A percentile compares a stretch with the other conserved stretches of the same genome.
Conservation (phyloP, 1,139 yeast species). For the Kluyveromyces sp. region DNA sequence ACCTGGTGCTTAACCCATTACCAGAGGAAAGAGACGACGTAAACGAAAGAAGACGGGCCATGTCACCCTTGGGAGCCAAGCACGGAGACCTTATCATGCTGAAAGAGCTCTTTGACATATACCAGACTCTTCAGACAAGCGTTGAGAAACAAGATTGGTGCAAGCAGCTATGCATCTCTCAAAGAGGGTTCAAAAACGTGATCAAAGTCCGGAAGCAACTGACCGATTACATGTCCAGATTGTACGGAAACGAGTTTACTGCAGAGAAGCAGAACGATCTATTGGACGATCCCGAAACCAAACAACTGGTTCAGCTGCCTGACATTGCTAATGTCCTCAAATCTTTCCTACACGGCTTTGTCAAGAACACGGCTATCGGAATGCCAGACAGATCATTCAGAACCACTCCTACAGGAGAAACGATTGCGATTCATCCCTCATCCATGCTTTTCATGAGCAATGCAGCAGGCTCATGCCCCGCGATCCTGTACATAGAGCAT, state of each 20-base stretch:
- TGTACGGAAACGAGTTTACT: slow-evolving; percentile 27
- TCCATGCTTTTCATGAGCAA: slow-evolving; percentile 55
- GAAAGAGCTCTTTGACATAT: slow-evolving; percentile 68
- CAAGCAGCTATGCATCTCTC: slow-evolving; percentile 63
- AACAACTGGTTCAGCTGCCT: slow-evolving; percentile 25
- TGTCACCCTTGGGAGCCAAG: slow-evolving; percentile 61
- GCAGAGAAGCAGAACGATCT: slow-evolving; percentile 13
- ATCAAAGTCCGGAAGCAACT: slow-evolving; percentile 69
- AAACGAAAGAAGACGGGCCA: slow-evolving; percentile 46
- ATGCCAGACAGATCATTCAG: slow-evolving; percentile 91
- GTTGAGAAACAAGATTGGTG: slow-evolving; percentile 76
- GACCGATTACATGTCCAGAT: slow-evolving; percentile 52
- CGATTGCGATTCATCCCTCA: slow-evolving; percentile 87
- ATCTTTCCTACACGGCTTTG: slow-evolving; percentile 73
- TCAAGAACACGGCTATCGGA: slow-evolving; percentile 84
- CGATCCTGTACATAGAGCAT: slow-evolving; percentile 89
- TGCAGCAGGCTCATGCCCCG: slow-evolving; percentile 40
- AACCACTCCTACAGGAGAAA: slow-evolving; percentile 72
- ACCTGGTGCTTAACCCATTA: slow-evolving; percentile 69
- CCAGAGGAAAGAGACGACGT: slow-evolving; percentile 81
- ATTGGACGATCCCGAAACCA: slow-evolving; percentile 13
- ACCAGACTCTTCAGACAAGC: slow-evolving; percentile 40
- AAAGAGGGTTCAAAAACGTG: slow-evolving; percentile 76
- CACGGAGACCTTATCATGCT: slow-evolving; percentile 81
- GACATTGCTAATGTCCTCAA: slow-evolving; percentile 61